Conservation (phyloP, 768 basidiomycete species). For the Phylloporus sp. region DNA sequence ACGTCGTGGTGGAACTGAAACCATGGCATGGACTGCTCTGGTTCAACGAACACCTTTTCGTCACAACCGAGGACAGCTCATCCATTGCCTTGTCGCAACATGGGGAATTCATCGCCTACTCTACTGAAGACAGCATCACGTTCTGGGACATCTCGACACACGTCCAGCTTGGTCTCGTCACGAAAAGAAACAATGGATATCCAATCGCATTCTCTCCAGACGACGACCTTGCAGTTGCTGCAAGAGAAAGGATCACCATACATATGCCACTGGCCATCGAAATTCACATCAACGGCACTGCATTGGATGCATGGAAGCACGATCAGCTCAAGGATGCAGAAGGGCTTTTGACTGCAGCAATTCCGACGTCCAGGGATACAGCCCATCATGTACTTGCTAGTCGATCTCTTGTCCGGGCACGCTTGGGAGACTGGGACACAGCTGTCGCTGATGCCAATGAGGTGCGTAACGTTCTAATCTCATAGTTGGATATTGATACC, state of each 20-base stretch:
- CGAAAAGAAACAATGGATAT: too few relatives aligned
- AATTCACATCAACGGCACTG: background rate
- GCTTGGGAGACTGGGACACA: background rate
- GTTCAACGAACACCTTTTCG: background rate
- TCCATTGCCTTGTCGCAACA: background rate
- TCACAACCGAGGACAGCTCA: background rate
- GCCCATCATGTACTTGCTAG: background rate
- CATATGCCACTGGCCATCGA: too few relatives aligned
- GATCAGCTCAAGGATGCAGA: too few relatives aligned
- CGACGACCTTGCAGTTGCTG: too few relatives aligned
- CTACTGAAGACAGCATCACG: too few relatives aligned
- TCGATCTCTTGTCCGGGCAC: constrained; percentile 1
- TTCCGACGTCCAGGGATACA: too few relatives aligned
- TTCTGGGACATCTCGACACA: too few relatives aligned
- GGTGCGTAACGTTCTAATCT: background rate
- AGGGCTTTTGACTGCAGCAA: background rate
- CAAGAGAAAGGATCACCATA: too few relatives aligned
- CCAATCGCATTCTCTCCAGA: too few relatives aligned
- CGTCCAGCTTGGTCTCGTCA: too few relatives aligned
- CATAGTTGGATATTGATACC: background rate
- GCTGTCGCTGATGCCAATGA: background rate
- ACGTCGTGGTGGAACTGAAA: background rate
- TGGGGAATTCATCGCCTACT: background rate
- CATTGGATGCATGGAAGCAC: background rate
- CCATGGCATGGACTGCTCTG: background rate